A percentile compares a stretch with the other conserved stretches of the same genome.
These are phyloP conservation scores for Trypanosoma theileri DNA, from an alignment of 208 protist species.

Conservation along the genomic window DNA sequence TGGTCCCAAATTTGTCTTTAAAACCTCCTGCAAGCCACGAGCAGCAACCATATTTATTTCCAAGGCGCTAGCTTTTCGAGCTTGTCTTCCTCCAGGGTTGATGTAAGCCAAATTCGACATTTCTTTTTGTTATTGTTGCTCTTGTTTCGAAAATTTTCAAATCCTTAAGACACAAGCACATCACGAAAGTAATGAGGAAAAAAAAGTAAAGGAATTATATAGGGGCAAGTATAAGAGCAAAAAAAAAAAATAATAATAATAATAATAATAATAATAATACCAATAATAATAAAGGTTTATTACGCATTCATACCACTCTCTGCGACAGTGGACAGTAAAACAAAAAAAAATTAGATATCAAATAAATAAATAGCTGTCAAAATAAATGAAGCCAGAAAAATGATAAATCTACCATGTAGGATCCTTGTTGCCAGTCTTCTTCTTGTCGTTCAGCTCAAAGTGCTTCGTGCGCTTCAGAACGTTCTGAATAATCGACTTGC, in stretches of 20 bases:
- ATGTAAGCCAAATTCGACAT: conserved; percentile 86
- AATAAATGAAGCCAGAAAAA: conserved; percentile 24
- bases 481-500: conserved; percentile 95
- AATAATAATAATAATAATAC: neutral
- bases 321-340: conserved; percentile 2
- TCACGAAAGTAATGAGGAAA: conserved; percentile 18
- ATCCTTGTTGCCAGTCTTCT: conserved; percentile 90
- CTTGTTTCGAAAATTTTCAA: conserved; percentile 12
- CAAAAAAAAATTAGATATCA: conserved; percentile 17
- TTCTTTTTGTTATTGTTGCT: conserved; percentile 19
- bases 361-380: conserved; percentile 8
- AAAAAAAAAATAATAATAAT: neutral
- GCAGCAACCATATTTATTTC: conserved; percentile 99
- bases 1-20: conserved; percentile 99
- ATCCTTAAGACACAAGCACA: neutral
- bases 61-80: conserved; percentile 88
- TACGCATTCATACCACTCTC: no score
- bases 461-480: conserved; percentile 98
- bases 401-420: conserved; percentile 78
- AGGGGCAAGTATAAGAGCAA: conserved; percentile 12
- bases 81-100: conserved; percentile 87
- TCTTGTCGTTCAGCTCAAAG: conserved; percentile 98
- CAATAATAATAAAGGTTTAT: neutral
- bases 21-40: conserved; percentile 96
- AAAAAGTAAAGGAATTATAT: conserved; percentile 15